Conservation (phyloP, 495 filamentous ascomycete species). For the Aspergillus indologenus region DNA sequence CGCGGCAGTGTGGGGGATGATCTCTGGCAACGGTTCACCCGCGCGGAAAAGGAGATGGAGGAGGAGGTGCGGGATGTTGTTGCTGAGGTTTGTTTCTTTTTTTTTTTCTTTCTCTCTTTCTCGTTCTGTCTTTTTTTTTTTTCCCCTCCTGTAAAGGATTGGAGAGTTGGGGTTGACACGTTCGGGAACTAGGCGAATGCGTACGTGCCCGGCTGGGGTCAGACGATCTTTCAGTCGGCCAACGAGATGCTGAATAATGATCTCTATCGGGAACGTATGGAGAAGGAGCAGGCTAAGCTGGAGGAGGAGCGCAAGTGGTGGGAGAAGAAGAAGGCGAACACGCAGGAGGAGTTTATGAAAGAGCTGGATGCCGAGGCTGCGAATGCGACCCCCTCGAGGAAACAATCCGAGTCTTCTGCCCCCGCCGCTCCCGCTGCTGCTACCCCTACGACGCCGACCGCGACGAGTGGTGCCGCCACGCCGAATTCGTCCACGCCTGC, state of each 20-base stretch:
- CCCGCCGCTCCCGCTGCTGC: conserved; percentile 9
- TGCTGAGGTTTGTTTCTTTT: conserved; percentile 62
- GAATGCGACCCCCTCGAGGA: conserved; percentile 20
- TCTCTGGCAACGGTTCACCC: conserved; percentile 84
- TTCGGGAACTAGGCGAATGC: conserved; percentile 86
- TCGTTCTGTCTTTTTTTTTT: neutral
- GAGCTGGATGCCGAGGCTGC: conserved; percentile 60
- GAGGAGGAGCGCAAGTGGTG: conserved; percentile 82
- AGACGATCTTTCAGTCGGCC: conserved; percentile 91
- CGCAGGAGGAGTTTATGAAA: conserved; percentile 78
- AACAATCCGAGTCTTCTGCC: conserved; percentile 21
- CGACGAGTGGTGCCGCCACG: conserved; percentile 2
- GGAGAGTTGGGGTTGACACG: too few relatives aligned
- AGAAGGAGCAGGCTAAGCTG: conserved; percentile 63
- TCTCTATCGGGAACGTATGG: conserved; percentile 56
- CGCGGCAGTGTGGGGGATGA: conserved; percentile 94
- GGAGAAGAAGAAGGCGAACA: conserved; percentile 73
- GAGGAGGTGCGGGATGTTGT: conserved; percentile 93
- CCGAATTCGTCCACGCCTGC: conserved; percentile 7
- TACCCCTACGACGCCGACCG: conserved; percentile 19
- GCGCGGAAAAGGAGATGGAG: conserved; percentile 97
- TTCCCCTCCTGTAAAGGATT: too few relatives aligned
- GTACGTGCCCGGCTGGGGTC: conserved; percentile 81
- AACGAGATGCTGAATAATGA: conserved; percentile 75
- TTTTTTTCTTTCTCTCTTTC: conserved; percentile 1